phyloP scores from a whole-genome alignment of 768 basidiomycete genomes.

The Auricularia auricula-judae region DNA sequence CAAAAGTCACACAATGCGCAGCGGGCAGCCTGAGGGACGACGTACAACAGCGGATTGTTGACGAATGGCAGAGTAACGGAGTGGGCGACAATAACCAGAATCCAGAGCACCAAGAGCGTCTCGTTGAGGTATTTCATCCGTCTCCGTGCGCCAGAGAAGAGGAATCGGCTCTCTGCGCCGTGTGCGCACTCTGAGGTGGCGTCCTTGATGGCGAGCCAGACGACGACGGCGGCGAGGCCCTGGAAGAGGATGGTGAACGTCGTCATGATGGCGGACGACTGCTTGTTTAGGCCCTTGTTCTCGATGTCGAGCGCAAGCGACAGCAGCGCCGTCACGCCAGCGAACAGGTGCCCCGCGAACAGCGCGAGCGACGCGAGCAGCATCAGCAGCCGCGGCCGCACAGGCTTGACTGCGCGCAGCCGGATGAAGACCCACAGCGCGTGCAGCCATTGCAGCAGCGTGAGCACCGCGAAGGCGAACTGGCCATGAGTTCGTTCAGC shows the following conservation, averaged over 20 bases:
- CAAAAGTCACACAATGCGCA: background rate
- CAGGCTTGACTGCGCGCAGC: background rate
- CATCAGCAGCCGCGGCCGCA: background rate
- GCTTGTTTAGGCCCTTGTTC: background rate
- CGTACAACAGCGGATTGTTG: background rate
- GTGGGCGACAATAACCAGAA: background rate
- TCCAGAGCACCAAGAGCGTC: background rate
- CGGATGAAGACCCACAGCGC: background rate
- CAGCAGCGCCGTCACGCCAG: background rate
- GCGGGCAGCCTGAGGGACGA: background rate
- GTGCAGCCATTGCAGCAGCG: background rate
- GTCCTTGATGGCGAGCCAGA: background rate
- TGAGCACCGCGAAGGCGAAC: background rate
- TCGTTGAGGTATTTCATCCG: background rate
- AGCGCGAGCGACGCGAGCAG: background rate
- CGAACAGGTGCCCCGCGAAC: background rate
- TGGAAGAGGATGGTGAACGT: background rate
- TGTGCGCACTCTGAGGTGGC: background rate
- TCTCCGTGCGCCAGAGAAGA: background rate
- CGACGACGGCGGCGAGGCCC: background rate
- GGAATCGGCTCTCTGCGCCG: background rate
- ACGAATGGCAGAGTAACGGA: background rate
- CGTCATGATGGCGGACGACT: background rate
- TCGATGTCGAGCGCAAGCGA: background rate
- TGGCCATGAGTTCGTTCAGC: background rate